Evolutionary conservation across 768 basidiomycete genomes (phyloP), one percentile per base, ranked within the genome.

Genomic region (Thelephora aurantiotincta): DNA sequence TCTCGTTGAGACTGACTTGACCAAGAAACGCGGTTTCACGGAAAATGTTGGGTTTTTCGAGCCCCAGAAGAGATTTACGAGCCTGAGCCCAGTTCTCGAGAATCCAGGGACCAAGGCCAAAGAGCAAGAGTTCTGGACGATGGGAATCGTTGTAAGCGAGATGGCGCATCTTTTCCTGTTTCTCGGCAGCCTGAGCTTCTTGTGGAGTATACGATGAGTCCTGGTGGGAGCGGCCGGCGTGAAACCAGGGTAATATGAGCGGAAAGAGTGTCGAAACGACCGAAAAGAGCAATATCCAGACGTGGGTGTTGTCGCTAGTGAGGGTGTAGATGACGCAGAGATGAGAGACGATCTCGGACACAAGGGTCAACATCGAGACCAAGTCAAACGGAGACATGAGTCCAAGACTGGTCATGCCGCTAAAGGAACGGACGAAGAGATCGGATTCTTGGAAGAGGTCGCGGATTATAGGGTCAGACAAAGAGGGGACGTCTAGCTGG

Each of bases 381-480:
- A 86, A 77, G 57, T 89, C 86, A 48, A 88, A 71, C 6, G 86
- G 87, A 2, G 83, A 86, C 54, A 88, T 69, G 26, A 87, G 70
- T 13, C 86, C 86, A 58, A 89, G 86, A 11, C 81, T 75, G 34
- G 80, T 75, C 55, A 68, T 66, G 37, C 82, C 82, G 55, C 71
- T 75, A 62, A 89, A 88, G 11, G 87, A 89, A 50, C 82, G 74
- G 37, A 82, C 81, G 58, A 90, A 90, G 33, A 85, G 71, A 58
- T 90, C 87, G 35, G 87, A 84, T 64, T 90, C 86, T 50, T 84
- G 80, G n/a, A 90, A 69, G 37, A 89, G 74, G 58, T 87, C 84
- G 50, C 82, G 79, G 19, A 82, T 69, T 50, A 67, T 59, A 43
- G 86, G 80, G 57, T 87, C 83, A 47, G 80, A 68, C 46, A 90